Base-by-base conservation (phyloP, 306 rosid species). In the Carpinus viminea region DNA sequence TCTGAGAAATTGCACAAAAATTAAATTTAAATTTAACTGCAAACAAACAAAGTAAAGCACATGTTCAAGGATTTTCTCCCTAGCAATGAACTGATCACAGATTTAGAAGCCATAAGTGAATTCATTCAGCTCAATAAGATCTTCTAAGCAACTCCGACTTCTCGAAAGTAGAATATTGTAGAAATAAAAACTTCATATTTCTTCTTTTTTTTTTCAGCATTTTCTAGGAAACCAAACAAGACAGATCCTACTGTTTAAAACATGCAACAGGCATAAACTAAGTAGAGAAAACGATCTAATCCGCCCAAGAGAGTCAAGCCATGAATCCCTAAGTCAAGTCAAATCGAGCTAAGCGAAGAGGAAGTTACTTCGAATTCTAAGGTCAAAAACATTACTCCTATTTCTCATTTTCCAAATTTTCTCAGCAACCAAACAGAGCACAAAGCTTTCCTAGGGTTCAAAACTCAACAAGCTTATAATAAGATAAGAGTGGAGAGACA, bases 391-490 rank as follows among this genome's bases (percentile, higher is more conserved):
- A 24, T n/a, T 13, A 38, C 21, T 26, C 46, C 17, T 5, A 24
- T 13, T 38, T 62, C 16, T 2, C 5, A 52, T 24, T 43, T 43
- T 4, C 3, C 4, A 36, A 34, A 26, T 31, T 17, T 60, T 45
- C 28, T 50, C 28, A 11, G 34, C 47, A 60, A 55, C 47, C 70
- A 55, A 15, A 11, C 57, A 65, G 21, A 16, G 18, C 8, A 59
- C 74, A 47, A 36, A 70, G 46, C 26, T 78, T 53, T 16, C 0
- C 80, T 48, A 66, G 51, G 75, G 71, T n/a, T 76, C 81, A 45
- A 75, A 24, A 28, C 45, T 15, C 57, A 59, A 62, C 65, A 79
- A 53, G 34, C 46, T 50, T 16, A 54, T 26, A 6, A 69, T 41
- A 36, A 51, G 70, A 65, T 24, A 26, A 56, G 7, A 1, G 48